Percentiles rank a stretch among this genome's conserved stretches.
Evolutionary conservation across 164 flowering plant species (phyloP).

Genomic region (Vitis riparia): DNA sequence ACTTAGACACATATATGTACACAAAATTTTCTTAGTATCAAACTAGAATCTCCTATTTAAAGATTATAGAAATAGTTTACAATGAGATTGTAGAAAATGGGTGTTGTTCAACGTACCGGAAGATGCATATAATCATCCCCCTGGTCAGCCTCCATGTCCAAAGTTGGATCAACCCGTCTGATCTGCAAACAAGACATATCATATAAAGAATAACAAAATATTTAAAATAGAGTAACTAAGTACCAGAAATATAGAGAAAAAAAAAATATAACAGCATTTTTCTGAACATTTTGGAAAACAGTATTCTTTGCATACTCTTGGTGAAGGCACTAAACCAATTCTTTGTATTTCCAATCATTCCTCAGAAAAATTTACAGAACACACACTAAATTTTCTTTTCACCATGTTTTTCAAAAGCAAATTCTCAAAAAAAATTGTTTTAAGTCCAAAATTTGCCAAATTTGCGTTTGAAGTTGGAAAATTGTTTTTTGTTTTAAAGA

Average conservation of each 20-base stretch:
- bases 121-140: slow-evolving; percentile 95
- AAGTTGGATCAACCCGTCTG: slow-evolving; percentile 89
- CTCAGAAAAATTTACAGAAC: too few species aligned
- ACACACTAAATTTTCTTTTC: too few species aligned
- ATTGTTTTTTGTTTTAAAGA: too few species aligned
- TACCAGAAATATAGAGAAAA: too few species aligned
- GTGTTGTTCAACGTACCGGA: slow-evolving; percentile 52
- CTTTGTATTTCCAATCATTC: too few species aligned
- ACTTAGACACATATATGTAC: neutral
- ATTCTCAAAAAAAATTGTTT: neutral
- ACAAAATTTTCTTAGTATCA: neutral
- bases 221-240: slow-evolving; percentile 3
- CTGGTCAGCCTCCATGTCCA: slow-evolving; percentile 92
- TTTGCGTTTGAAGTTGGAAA: too few species aligned
- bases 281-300: too few species aligned
- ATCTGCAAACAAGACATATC: slow-evolving; percentile 50
- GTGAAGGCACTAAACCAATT: too few species aligned
- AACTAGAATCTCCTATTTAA: neutral
- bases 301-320: too few species aligned
- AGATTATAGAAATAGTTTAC: neutral
- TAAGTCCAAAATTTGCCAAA: neutral
- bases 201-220: neutral
- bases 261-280: too few species aligned
- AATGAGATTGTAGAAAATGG: neutral
- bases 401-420: too few species aligned